Evolutionary conservation across 1,284 basidiomycete species (phyloP).

Genomic region (Microbotryum scabiosae): DNA sequence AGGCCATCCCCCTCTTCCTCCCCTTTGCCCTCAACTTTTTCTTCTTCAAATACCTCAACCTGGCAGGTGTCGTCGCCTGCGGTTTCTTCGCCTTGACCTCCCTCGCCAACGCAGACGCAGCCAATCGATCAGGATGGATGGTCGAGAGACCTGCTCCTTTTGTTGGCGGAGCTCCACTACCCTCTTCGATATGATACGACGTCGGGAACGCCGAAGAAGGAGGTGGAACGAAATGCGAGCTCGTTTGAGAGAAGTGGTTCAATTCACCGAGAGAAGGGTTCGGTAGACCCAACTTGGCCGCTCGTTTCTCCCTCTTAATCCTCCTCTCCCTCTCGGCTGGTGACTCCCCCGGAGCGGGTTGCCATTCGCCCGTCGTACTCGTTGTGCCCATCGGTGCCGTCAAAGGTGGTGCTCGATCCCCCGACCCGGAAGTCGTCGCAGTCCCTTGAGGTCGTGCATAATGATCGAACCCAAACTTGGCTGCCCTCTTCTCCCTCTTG

Average conservation of each 20-base stretch:
- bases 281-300: conserved; percentile 8
- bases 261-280: too few species aligned
- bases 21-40: conserved; percentile 57
- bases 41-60: conserved; percentile 56
- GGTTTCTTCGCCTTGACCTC: conserved; percentile 5
- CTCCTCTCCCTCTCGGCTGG: conserved; percentile 27
- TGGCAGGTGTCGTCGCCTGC: conserved; percentile 49
- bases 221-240: not conserved
- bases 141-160: not conserved
- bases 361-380: conserved; percentile 9
- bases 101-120: conserved; percentile 4
- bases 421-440: too few species aligned
- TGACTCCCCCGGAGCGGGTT: conserved; percentile 15
- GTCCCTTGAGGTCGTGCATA: too few species aligned
- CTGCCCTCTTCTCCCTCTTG: not conserved
- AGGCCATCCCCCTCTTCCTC: conserved; percentile 44
- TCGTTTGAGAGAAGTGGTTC: too few species aligned
- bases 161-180: not conserved
- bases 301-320: conserved; percentile 8
- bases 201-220: not conserved
- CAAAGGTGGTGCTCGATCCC: too few species aligned
- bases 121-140: conserved; percentile 15
- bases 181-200: not conserved
- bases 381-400: not conserved
- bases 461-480: too few species aligned